These are phyloP conservation scores for Petrea volubilis DNA, from an alignment of 257 asterid species.

Conservation along the genomic window DNA sequence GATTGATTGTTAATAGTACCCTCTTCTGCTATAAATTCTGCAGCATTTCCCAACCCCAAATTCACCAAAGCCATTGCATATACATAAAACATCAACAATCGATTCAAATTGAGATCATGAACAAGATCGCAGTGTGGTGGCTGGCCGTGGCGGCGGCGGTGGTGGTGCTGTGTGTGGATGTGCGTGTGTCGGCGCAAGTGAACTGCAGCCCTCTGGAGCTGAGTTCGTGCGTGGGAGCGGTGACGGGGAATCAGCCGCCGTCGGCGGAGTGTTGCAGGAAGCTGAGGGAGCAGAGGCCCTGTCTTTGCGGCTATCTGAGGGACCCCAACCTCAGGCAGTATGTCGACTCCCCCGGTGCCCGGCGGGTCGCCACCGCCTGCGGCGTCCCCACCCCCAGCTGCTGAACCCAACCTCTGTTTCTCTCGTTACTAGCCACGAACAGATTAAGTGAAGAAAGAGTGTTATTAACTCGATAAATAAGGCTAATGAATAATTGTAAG, in stretches of 20 bases:
- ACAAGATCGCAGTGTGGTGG: neutral
- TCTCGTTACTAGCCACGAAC: neutral
- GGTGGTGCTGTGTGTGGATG: constrained; percentile 5
- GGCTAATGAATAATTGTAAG: neutral
- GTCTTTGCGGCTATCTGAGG: constrained; percentile 28
- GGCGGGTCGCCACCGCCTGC: constrained; percentile 18
- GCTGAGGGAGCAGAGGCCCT: constrained; percentile 30
- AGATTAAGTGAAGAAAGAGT: neutral
- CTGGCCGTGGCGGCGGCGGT: constrained; percentile 7
- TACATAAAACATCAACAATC: neutral
- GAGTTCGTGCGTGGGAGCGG: constrained; percentile 16
- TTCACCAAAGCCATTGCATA: neutral
- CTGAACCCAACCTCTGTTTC: neutral
- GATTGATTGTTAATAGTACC: too few relatives aligned
- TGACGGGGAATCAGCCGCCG: constrained; percentile 1
- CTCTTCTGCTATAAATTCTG: neutral
- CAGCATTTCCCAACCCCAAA: neutral
- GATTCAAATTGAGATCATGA: neutral
- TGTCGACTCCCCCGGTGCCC: constrained; percentile 23
- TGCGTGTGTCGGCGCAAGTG: neutral
- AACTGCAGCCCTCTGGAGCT: constrained; percentile 23
- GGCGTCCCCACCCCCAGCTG: constrained; percentile 21
- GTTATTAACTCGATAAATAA: neutral
- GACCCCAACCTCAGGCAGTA: constrained; percentile 18
- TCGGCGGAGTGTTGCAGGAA: constrained; percentile 28